Percentiles rank a stretch among this genome's conserved stretches.
phyloP scores from a whole-genome alignment of 768 basidiomycete genomes.

The Trametopsis cervina region DNA sequence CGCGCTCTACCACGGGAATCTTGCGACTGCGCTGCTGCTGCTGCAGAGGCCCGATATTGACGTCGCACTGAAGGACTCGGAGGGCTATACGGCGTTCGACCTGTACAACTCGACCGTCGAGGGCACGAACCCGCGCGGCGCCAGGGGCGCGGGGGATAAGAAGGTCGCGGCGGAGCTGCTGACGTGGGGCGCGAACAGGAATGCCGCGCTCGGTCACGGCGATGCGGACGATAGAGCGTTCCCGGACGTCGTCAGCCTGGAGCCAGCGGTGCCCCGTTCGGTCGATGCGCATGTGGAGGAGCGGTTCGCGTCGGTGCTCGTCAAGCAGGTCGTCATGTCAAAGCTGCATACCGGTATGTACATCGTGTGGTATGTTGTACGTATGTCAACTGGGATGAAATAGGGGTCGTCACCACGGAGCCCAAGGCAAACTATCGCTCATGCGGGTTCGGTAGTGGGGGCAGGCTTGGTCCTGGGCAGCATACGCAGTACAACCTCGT shows the following conservation, averaged over 20 bases:
- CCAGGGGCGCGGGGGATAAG: conserved; percentile 18
- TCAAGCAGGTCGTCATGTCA: conserved; percentile 72
- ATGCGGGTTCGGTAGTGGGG: conserved; percentile 87
- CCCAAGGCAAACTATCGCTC: conserved; percentile 63
- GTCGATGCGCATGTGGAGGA: conserved; percentile 20
- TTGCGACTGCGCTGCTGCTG: conserved; percentile 68
- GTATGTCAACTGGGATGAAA: no score
- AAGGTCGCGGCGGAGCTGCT: conserved; percentile 47
- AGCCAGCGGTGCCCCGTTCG: conserved; percentile 7
- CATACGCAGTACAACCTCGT: conserved; percentile 50
- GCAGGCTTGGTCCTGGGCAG: conserved; percentile 70
- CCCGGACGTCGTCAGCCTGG: conserved; percentile 70
- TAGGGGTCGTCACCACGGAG: conserved; percentile 68
- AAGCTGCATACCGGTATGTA: conserved; percentile 79
- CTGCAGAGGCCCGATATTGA: conserved; percentile 73
- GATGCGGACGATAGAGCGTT: conserved; percentile 71
- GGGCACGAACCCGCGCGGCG: conserved; percentile 52
- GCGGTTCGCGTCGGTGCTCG: conserved; percentile 56
- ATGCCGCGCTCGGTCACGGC: conserved; percentile 82
- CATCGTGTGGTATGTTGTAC: no score
- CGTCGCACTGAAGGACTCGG: conserved; percentile 64
- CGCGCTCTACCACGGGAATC: conserved; percentile 74
- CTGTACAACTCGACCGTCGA: conserved; percentile 86
- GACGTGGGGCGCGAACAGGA: conserved; percentile 83
- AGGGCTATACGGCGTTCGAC: conserved; percentile 90